Evolutionary conservation across 2,329 filamentous ascomycete species (phyloP), one percentile per base, ranked within the genome.

Genomic region (Colletotrichum sp.): DNA sequence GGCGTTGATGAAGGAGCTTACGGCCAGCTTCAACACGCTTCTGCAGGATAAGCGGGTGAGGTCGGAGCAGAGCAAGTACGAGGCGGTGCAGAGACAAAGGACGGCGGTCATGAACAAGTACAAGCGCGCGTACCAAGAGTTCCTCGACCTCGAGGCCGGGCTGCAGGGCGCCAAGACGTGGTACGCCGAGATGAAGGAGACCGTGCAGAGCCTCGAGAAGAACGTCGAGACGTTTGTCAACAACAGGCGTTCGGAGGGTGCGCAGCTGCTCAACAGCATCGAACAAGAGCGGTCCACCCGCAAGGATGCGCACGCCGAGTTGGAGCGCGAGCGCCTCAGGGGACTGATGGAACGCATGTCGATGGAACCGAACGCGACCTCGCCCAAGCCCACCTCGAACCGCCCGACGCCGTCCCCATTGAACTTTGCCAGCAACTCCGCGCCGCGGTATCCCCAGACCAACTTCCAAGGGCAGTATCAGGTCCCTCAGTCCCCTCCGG

Each of bases 171-270:
- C 98, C 8, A 96, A 97, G 85, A 93, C 93, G 70, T 99, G 98
- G 91, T 99, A 99, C 83, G 91, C 91, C 5, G 97, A 99, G 83
- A 99, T 99, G 96, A 94, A 94, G 80, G 96, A 98, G 78, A 98
- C 96, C 1, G 95, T 98, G 1, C 95, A 96, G 79, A 98, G 95
- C 82, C 88, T 98, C 55, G 93, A 96, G 80, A 97, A 98, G 90
- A 99, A 99, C 80, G 97, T 99, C 2, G 96, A 99, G 79, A 95
- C 94, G 0, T 99, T 99, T 85, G 96, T 99, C 79, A 98, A 96
- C 87, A 99, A 99, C 84, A 92, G 97, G 68, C 90, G 96, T 76
- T 94, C 95, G 1, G 97, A 99, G 87, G 97, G 97, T 6, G 95
- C 95, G 0, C 95, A 98, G 83, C 90, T 99, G 7, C 90, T 99